Evolutionary conservation across 768 basidiomycete species (phyloP), one percentile per base, ranked within the genome.

Genomic region (Pleurotus salmoneostramineus): DNA sequence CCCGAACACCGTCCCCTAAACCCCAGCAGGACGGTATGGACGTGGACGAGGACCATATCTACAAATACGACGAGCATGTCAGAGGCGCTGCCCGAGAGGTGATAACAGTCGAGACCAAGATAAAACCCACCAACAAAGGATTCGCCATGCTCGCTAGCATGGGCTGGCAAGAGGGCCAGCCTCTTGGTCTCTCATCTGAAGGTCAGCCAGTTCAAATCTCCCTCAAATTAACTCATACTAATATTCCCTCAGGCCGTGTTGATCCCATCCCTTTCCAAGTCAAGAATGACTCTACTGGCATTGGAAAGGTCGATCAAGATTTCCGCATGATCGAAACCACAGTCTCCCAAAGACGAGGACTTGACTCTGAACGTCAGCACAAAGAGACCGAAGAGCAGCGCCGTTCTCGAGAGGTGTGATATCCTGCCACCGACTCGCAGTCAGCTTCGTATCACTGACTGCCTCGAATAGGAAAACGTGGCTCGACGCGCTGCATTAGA

Each of bases 271-370:
- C 92, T 6, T 93, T 93, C 68, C 80, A 85, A 56, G 73, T 91
- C 63, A 93, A 93, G 69, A 79, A 77, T 37, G 92, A 93, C 65
- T 74, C 82, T 44, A 90, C 87, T 21, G 92, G 92, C 10, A 78
- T 94, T 14, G 92, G 92, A 12, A 93, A 92, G 68, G 77, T 77
- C 3, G 88, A 70, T 56, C 89, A 91, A 67, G 92, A 94, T 68
- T 82, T 89, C 43, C 83, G 84, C 42, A 88, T 93, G 85, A 89
- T 92, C 47, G 90, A 93, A 69, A 85, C 87, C 0, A 92, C 91
- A 6, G 91, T 93, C 27, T 87, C 91, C 6, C 88, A 90, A 63
- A 83, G 92, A 33, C 85, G 91, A 8, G 88, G 74, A 44, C 72
- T 94, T 12, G 90, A 92, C 64, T 91, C 91, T 2, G 92, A 93